These are phyloP conservation scores for Bidens hawaiensis DNA, from an alignment of 140 eudicot genomes.

Conservation along the genomic window DNA sequence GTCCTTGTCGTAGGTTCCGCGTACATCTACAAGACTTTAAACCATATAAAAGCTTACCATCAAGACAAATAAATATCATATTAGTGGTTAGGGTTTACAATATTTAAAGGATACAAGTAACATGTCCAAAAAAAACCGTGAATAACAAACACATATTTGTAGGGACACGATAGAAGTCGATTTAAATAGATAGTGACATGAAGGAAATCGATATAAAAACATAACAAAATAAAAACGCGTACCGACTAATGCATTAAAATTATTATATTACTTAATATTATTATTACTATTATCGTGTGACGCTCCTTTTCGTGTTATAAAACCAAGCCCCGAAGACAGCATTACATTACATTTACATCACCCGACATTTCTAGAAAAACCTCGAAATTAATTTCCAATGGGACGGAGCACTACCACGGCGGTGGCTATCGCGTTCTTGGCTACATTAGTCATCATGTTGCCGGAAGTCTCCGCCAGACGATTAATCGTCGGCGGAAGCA, in stretches of 20 bases:
- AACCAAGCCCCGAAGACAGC: not conserved
- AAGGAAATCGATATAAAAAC: too few relatives aligned
- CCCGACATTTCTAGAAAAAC: not conserved
- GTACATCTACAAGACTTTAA: too few relatives aligned
- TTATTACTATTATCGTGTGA: not conserved
- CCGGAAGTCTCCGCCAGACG: conserved; percentile 56
- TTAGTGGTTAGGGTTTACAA: not conserved
- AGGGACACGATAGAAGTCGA: too few relatives aligned
- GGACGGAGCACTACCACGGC: conserved; percentile 33
- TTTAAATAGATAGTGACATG: too few relatives aligned
- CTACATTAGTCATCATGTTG: conserved; percentile 37
- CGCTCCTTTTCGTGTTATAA: not conserved
- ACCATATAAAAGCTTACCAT: too few relatives aligned
- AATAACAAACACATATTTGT: too few relatives aligned
- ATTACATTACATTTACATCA: too few relatives aligned
- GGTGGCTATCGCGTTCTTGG: conserved; percentile 27
- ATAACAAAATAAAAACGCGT: not conserved
- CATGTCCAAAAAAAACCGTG: too few relatives aligned
- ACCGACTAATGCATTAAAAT: not conserved
- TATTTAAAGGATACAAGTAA: too few relatives aligned
- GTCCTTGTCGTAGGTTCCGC: too few relatives aligned
- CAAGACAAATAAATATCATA: not conserved
- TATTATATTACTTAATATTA: too few relatives aligned
- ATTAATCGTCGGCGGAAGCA: conserved; percentile 46
- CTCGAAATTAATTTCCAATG: not conserved